These are phyloP conservation scores for Fusarium chuoi DNA, from an alignment of 2,329 filamentous ascomycete genomes.

Conservation along the genomic window DNA sequence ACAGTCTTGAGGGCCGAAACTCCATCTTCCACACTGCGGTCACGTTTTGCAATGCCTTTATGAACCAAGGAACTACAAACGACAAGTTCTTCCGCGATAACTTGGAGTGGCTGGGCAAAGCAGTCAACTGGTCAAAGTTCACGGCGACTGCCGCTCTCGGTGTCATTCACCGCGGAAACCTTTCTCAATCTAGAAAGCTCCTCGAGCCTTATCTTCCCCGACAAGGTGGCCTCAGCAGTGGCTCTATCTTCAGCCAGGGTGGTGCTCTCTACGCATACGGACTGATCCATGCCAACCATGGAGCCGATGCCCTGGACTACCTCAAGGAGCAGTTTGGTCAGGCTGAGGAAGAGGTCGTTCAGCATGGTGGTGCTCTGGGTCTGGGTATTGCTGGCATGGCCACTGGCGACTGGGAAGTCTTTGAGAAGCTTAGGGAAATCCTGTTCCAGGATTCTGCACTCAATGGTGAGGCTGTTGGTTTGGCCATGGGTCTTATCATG, in stretches of 20 bases:
- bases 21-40: conserved; percentile 99
- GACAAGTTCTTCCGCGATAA: conserved; percentile 99
- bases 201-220: conserved; percentile 94
- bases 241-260: conserved; percentile 95
- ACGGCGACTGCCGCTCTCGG: conserved; percentile 95
- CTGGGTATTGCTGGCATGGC: conserved; percentile 98
- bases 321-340: conserved; percentile 78
- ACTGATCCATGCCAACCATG: conserved; percentile 96
- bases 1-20: conserved; percentile 94
- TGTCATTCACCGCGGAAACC: conserved; percentile 95
- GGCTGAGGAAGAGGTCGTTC: conserved; percentile 90
- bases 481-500: conserved; percentile 98
- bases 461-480: conserved; percentile 94
- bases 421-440: conserved; percentile 88
- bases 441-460: conserved; percentile 94
- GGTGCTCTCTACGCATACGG: conserved; percentile 96
- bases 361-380: conserved; percentile 94
- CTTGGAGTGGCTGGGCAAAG: conserved; percentile 96
- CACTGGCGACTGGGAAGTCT: conserved; percentile 88
- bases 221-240: conserved; percentile 75
- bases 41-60: conserved; percentile 97
- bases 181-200: conserved; percentile 91
- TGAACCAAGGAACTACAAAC: conserved; percentile 98
- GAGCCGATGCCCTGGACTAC: conserved; percentile 86
- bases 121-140: conserved; percentile 99